Evolutionary conservation across 306 rosid species (phyloP), one percentile per base, ranked within the genome.

Genomic region (Prunus campanulata): DNA sequence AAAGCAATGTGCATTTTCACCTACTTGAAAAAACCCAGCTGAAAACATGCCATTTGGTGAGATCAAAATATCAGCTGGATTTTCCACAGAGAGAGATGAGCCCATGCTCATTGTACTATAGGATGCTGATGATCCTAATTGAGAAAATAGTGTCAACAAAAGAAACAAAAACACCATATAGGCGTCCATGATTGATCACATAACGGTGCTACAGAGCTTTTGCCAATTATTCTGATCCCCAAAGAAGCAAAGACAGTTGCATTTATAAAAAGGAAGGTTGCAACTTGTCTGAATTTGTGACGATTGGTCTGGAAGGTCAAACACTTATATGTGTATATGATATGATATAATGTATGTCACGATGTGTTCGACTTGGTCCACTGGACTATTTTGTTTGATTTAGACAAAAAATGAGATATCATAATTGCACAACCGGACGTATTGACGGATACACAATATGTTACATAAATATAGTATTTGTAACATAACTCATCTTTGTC

Each of bases 1-100:
- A 9, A 87, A 90, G 79, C 80, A 78, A 25, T 72, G 85, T 0
- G 91, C 93, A 32, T 90, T 90, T 47, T 65, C 68, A 0, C 90
- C 93, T 0, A 85, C 85, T 4, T 85, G 49, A 6, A 76, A 74
- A 77, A 87, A 90, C 2, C 94, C 91, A 0, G 91, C 90, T 5
- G 87, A 69, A 67, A 87, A 90, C 0, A 74, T 54, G 8, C 85
- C 87, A 46, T 84, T 73, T 7, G 82, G 72, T n/a, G 91, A 87
- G 11, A 78, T 61, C 25, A 86, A 24, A 46, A 74, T 67, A 9
- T 79, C 48, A 19, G 78, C 50, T 63, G 81, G 74, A 19, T 67
- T 74, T 27, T 87, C 85, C 13, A 84, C 81, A 0, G 82, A 74
- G 20, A 86, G 66, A 55, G 86, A 87, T 16, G 87, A 80, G 5